These are phyloP conservation scores for Boletus sp. DNA, from an alignment of 768 basidiomycete genomes.

Conservation along the genomic window DNA sequence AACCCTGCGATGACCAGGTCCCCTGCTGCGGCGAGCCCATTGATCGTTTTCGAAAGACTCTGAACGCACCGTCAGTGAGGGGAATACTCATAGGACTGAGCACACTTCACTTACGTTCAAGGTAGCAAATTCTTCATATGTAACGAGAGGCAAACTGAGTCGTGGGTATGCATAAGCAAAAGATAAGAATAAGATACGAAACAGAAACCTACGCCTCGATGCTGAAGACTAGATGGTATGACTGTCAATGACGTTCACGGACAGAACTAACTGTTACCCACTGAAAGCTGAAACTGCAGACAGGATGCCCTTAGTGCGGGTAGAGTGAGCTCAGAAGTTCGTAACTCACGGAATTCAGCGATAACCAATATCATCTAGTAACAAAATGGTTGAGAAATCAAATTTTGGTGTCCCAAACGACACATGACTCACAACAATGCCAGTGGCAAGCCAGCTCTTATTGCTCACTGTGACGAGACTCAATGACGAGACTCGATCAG, in stretches of 20 bases:
- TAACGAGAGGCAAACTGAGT: no score
- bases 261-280: conserved; percentile 16
- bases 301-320: conserved; percentile 1
- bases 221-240: conserved; percentile 30
- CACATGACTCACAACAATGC: conserved; percentile 24
- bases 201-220: conserved; percentile 32
- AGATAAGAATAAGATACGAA: neutral
- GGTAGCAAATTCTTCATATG: no score
- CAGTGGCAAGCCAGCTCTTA: conserved; percentile 37
- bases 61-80: no score
- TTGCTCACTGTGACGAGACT: conserved; percentile 44
- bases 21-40: no score
- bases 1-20: no score
- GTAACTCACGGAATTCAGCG: conserved; percentile 36
- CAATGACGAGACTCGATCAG: neutral
- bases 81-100: no score
- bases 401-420: neutral
- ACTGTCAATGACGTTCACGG: conserved; percentile 1
- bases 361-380: conserved; percentile 30
- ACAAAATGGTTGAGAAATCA: neutral
- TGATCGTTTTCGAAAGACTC: no score
- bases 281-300: conserved; percentile 30
- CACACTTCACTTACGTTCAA: no score
- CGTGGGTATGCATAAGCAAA: conserved; percentile 9
- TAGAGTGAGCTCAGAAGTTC: no score